Conservation (phyloP, 306 rosid species). For the Prinsepia uniflora region DNA sequence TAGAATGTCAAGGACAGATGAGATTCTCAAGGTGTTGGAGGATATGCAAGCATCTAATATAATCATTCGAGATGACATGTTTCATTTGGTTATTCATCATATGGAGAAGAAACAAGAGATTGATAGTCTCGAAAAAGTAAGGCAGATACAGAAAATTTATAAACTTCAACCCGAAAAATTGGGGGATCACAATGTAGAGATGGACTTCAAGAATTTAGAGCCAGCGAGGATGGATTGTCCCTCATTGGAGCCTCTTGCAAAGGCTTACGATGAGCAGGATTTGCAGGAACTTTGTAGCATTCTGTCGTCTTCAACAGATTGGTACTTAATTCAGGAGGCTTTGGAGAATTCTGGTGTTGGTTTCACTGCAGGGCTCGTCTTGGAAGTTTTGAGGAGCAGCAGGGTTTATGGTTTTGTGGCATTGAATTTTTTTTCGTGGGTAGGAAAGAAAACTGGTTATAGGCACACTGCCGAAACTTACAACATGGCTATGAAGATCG, state of each 20-base stretch:
- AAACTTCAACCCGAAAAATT: slow-evolving; percentile 33
- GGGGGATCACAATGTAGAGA: slow-evolving; percentile 26
- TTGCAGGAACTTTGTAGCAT: slow-evolving; percentile 43
- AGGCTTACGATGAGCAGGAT: slow-evolving; percentile 45
- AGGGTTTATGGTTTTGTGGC: slow-evolving; percentile 42
- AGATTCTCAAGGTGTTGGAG: slow-evolving; percentile 54
- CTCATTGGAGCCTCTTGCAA: slow-evolving; percentile 24
- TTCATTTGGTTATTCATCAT: slow-evolving; percentile 42
- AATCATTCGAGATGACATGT: slow-evolving; percentile 43
- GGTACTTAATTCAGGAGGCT: slow-evolving; percentile 49
- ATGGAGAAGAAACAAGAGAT: slow-evolving; percentile 58
- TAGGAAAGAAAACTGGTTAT: slow-evolving; percentile 55
- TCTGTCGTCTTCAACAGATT: slow-evolving; percentile 48
- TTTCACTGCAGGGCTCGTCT: slow-evolving; percentile 67
- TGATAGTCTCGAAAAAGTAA: slow-evolving; percentile 44
- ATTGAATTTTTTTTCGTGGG: slow-evolving; percentile 73
- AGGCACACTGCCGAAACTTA: slow-evolving; percentile 65
- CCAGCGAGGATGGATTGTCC: slow-evolving; percentile 23
- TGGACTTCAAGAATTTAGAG: slow-evolving; percentile 25
- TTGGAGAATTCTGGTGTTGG: slow-evolving; percentile 47
- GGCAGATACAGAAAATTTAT: slow-evolving; percentile 42
- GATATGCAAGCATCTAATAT: slow-evolving; percentile 60
- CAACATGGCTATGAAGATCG: slow-evolving; percentile 79
- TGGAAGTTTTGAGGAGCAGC: slow-evolving; percentile 47
- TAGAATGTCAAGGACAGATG: slow-evolving; percentile 63